Base-by-base conservation (phyloP, 2,329 filamentous ascomycete genomes). In the Hirsutella thompsonii region DNA sequence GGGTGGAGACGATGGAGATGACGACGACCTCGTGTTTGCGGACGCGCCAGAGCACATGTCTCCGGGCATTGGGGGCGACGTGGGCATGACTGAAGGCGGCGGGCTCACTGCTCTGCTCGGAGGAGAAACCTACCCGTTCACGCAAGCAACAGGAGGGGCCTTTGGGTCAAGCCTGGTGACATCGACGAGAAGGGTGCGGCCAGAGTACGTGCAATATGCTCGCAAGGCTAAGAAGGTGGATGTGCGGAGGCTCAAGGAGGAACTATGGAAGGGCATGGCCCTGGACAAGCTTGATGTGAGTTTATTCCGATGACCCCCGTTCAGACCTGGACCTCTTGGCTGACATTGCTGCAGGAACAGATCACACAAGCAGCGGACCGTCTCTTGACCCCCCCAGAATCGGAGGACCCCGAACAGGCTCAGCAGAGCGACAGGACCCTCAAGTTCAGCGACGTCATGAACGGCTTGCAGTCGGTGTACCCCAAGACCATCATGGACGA, bases 381-480 rank as follows among this genome's bases (percentile, higher is more conserved):
- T 29, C 49, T 52, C 9, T 47, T 45, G 20, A 47, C 56, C n/a
- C 55, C 55, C 9, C 49, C 59, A 8, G 55, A 59, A 21, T 51
- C 49, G 9, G 49, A 55, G 13, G 51, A 50, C 56, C 60, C 49
- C 53, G 54, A 38, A 53, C 52, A 37, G 54, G 53, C 41, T 28
- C 49, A 34, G 45, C 26, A 61, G 37, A 62, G 70, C 29, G 70
- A 74, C 59, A 70, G 62, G 9, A 64, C 62, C 3, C 72, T 95
- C 49, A 88, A 83, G 52, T 98, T 98, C 62, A 96, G 89, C 0
- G 70, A 82, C 18, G 80, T 98, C 44, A 93, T 98, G 79, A 93
- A 94, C 57, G 81, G 81, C 46, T 67, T 98, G 37, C 84, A 93
- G 57, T 64, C 71, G 4, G 87, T 94, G 8, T 98, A 98, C 55